These are phyloP conservation scores for Alternaria infectoria DNA, from an alignment of 2,329 filamentous ascomycete genomes.

Conservation along the genomic window DNA sequence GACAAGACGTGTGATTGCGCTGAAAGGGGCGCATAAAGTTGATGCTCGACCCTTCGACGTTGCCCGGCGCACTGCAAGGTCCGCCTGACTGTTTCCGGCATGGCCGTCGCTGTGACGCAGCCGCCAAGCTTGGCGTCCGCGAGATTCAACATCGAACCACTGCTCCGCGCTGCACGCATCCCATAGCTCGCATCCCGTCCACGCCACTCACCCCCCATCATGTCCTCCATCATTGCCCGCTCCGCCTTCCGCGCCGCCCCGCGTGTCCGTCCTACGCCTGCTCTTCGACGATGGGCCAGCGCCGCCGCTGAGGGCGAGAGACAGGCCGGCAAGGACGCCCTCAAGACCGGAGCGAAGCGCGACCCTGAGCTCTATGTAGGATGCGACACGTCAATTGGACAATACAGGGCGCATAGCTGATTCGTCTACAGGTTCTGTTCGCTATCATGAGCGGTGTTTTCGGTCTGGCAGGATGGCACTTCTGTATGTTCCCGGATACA, in stretches of 20 bases:
- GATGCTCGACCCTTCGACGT: conserved; percentile 8
- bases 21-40: conserved; percentile 28
- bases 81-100: conserved; percentile 17
- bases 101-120: conserved; percentile 19
- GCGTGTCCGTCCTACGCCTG: conserved; percentile 50
- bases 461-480: conserved; percentile 87
- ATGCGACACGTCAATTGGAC: background rate
- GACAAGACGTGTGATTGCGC: conserved; percentile 6
- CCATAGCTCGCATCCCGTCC: conserved; percentile 15
- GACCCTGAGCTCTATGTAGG: conserved; percentile 79
- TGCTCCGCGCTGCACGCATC: conserved; percentile 18
- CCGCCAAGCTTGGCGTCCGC: conserved; percentile 21
- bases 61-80: conserved; percentile 18
- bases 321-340: conserved; percentile 53
- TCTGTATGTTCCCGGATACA: conserved; percentile 62
- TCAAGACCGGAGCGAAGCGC: conserved; percentile 69
- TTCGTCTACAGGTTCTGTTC: conserved; percentile 74
- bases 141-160: conserved; percentile 29
- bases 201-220: conserved; percentile 32
- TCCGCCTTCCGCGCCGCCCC: conserved; percentile 55
- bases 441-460: conserved; percentile 90
- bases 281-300: conserved; percentile 46
- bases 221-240: conserved; percentile 56
- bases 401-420: conserved; percentile 26
- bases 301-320: conserved; percentile 54